Evolutionary conservation across 352 stramenopile genomes (phyloP), one percentile per base, ranked within the genome.

Genomic region (Ophiocytium majus): DNA sequence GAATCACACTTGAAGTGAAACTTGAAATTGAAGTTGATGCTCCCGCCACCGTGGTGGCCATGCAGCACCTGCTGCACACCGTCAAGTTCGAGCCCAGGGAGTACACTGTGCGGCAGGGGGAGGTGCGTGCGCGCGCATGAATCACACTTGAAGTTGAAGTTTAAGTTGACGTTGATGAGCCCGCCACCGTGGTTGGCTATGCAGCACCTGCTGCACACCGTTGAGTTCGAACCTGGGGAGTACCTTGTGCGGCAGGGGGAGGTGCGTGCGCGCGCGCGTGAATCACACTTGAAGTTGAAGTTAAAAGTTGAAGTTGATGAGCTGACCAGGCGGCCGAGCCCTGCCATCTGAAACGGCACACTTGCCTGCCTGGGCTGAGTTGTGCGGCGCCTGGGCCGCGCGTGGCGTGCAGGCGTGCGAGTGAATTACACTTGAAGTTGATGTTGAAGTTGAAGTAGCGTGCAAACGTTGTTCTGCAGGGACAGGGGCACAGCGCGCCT

Each of bases 221-320:
- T 78, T 17, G 66, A 78, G 35, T 78, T 78, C 66, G 66, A 78
- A 14, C 32, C 66, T 5, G 66, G 17, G 5, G 32, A 82, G 74
- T 88, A 86, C 81, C 82, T 88, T 50, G 79, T 88, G 14, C 84
- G 84, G 17, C 36, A 88, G 84, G 84, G 84, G 9, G 84, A 88
- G 10, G 66, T 78, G 5, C 5, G 66, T 78, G 35, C 35, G 5
- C 43, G n/a, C n/a, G n/a, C n/a, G n/a, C n/a, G n/a, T n/a, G n/a
- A n/a, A n/a, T n/a, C n/a, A n/a, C n/a, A n/a, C n/a, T n/a, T n/a
- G n/a, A n/a, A n/a, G n/a, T n/a, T n/a, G n/a, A n/a, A n/a, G n/a
- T n/a, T n/a, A n/a, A n/a, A n/a, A n/a, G n/a, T n/a, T n/a, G n/a
- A n/a, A n/a, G n/a, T n/a, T n/a, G n/a, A n/a, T 19, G 33, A 79